A percentile compares a stretch with the other conserved stretches of the same genome.
These are phyloP conservation scores for Ophiostoma sp. DNA, from an alignment of 2,329 filamentous ascomycete species.

Conservation along the genomic window DNA sequence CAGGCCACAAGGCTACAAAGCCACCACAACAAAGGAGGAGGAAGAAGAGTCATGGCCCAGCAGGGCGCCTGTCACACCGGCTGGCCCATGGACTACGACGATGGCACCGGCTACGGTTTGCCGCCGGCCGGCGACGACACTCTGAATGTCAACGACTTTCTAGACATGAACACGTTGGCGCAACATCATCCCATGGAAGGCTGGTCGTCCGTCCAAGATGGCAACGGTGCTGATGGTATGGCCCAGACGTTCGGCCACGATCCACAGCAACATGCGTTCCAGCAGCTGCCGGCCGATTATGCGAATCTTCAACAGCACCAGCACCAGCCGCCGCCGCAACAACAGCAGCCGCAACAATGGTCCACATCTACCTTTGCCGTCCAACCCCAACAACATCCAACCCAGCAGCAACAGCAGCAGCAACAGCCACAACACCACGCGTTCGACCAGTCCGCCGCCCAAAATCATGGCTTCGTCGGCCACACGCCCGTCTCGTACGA, in stretches of 20 bases:
- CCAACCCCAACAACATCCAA: neutral
- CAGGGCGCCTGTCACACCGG: constrained; percentile 27
- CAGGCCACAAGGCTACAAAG: too few species aligned
- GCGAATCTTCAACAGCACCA: neutral
- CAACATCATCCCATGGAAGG: constrained; percentile 25
- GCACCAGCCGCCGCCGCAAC: neutral
- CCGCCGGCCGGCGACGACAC: constrained; percentile 21
- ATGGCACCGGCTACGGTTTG: constrained; percentile 24
- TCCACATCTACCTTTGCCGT: neutral
- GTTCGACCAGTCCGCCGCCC: constrained; percentile 14
- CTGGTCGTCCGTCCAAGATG: constrained; percentile 20
- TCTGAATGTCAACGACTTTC: constrained; percentile 22
- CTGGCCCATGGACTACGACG: constrained; percentile 29
- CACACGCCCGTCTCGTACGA: neutral
- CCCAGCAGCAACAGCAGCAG: constrained; percentile 19
- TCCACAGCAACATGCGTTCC: constrained; percentile 7
- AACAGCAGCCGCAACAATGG: neutral
- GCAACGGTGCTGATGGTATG: neutral
- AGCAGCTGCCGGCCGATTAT: constrained; percentile 13
- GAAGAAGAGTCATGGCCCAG: constrained; percentile 28
- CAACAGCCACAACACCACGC: constrained; percentile 14
- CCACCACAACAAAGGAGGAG: neutral
- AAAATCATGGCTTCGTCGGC: constrained; percentile 10
- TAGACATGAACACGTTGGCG: constrained; percentile 25
- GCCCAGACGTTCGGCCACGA: neutral